Base-by-base conservation (phyloP, 768 basidiomycete genomes). In the Terana coerulea region DNA sequence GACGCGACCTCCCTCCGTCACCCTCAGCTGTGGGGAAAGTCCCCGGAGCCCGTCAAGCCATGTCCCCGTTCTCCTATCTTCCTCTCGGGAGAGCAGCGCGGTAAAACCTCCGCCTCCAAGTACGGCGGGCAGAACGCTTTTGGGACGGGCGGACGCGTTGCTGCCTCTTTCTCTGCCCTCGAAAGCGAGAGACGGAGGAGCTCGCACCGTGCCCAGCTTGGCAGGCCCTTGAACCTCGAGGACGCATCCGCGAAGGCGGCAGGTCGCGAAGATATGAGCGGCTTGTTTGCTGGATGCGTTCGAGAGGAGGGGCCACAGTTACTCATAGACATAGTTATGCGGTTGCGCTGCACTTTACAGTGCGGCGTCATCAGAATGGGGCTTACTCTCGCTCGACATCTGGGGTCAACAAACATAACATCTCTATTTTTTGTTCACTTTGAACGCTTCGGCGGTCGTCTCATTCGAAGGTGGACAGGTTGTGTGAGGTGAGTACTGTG, bases 301-400 rank as follows among this genome's bases (percentile, higher is more conserved):
- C 41, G 61, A 71, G 67, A 64, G 65, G 61, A 57, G 67, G 31
- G 66, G 75, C 75, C 69, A 58, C 63, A 62, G 80, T 88, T 90
- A 77, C 87, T 90, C 88, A 86, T 90, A 84, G 83, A 75, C 71
- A 89, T 66, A 90, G 88, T 87, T 79, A 90, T 90, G 80, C 88
- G 88, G 83, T 89, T 81, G 83, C 77, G 56, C 62, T 64, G 39
- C 45, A 34, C 19, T n/a, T n/a, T n/a, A n/a, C n/a, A n/a, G n/a
- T n/a, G 22, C 60, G 56, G 51, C 76, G 69, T 81, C 76, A 87
- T 88, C 88, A 77, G 81, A 90, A 90, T 88, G 88, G 88, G 88
- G 88, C 88, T 90, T 84, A 88, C 86, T 89, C 84, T 88, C 78
- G 67, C 72, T 73, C 80, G 82, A 33, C 45, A 33, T n/a, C 78